Evolutionary conservation across 176 grass and related monocot species (phyloP).

Genomic region (Ensete ventricosum): DNA sequence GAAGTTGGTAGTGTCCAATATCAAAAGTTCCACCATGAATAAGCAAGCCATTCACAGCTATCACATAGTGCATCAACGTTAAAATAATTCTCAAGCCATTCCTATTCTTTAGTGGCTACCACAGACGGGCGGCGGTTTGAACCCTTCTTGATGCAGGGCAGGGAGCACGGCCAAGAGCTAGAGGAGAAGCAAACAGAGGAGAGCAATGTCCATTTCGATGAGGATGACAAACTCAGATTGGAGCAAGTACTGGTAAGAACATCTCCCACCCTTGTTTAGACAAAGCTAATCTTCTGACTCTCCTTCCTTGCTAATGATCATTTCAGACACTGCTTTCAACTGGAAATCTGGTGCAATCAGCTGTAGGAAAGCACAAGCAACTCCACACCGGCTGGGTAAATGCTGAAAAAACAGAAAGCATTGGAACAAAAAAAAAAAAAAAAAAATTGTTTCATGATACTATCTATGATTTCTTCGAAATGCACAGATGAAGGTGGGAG

Average conservation of each 20-base stretch:
- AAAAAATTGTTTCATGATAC: not conserved
- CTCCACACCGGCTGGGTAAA: not conserved
- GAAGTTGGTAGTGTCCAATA: too few relatives aligned
- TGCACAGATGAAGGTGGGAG: conserved; percentile 38
- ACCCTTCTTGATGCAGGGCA: not conserved
- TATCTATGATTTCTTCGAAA: not conserved
- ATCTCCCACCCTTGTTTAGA: not conserved
- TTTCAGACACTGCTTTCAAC: not conserved
- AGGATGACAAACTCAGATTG: not conserved
- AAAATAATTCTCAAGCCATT: too few relatives aligned
- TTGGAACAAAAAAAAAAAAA: not conserved
- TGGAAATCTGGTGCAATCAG: not conserved
- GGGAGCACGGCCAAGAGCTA: not conserved
- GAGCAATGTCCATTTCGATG: not conserved
- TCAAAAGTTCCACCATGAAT: too few relatives aligned
- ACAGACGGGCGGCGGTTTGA: not conserved
- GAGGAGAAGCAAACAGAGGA: not conserved
- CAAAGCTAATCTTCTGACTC: not conserved
- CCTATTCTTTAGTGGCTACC: too few relatives aligned
- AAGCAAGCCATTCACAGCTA: too few relatives aligned
- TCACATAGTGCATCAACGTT: too few relatives aligned
- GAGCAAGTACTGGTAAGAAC: not conserved
- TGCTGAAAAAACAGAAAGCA: not conserved
- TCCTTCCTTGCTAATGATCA: not conserved
- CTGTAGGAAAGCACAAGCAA: not conserved